Evolutionary conservation across 2,329 filamentous ascomycete genomes (phyloP), one percentile per base, ranked within the genome.

Genomic region (Monosporascus cannonballus): DNA sequence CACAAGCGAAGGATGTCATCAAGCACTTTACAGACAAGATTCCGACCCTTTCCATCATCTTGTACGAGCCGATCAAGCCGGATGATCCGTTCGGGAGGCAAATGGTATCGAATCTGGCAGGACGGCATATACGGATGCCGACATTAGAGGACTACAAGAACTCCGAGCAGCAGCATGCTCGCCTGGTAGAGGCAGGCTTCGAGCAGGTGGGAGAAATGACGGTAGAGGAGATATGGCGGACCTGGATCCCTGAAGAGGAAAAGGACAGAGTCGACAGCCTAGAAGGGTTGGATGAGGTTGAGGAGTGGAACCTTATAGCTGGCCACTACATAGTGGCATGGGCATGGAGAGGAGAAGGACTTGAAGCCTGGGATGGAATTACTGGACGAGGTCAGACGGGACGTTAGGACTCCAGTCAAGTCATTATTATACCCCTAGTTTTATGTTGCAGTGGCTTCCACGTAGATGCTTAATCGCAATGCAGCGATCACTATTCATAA

Each of bases 211-310:
- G 64, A n/a, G 71, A 72, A 37, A 67, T 71, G 48, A 78, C 77
- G 0, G 71, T 83, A 39, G 71, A 75, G 50, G 62, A 68, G n/a
- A 81, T 96, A 38, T 96, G 89, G 86, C 79, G 86, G 49, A 71
- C 71, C 1, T 97, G 93, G 91, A 76, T 96, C 3, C 64, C 67
- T 0, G 66, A 76, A 1, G 73, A 74, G 2, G 93, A 97, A 71
- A 92, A 90, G 70, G 85, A 89, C 64, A 77, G 92, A 47, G 83
- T 97, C 1, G 86, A 92, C 58, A 71, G 74, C 11, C 68, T 96
- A 25, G 92, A 99, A 69, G 91, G 94, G 63, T 70, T 99, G 56
- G 94, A 99, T 71, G 94, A 99, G 71, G 80, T 96, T 24, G 94
- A 99, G 71, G 94, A 99, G 73, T 96, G 94, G 87, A 79, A 86